Evolutionary conservation across 805 yeast species (phyloP), one percentile per base, ranked within the genome.

Genomic region (Yarrowia deformans): DNA sequence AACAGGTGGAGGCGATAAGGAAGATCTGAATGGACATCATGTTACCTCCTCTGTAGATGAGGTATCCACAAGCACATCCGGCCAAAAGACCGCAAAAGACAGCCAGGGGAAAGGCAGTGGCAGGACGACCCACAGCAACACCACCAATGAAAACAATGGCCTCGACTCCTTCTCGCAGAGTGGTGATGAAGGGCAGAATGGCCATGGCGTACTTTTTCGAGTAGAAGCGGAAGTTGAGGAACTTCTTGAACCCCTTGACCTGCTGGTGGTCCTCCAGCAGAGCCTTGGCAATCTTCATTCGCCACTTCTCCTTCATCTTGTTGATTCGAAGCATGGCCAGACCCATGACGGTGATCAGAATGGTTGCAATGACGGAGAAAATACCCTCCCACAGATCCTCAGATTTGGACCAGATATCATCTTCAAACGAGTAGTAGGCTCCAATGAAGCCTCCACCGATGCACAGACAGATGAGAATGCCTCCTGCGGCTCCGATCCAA

Each of bases 371-470:
- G 73, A 94, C 81, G 81, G 96, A 91, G 77, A 94, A 93, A 70
- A 91, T 83, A 82, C 98, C 98, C 84, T 94, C 99, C 98, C 98
- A 94, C 70, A 94, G 79, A 79, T 94, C 98, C 79, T 94, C 99
- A 18, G 97, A 87, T 16, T 79, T 77, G 68, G 94, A 84, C 90
- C 97, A 94, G 72, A 94, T 85, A 84, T 94, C 97, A 68, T 86
- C 86, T 72, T 89, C 88, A 66, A 90, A 83, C 46, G 90, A 81
- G 78, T 94, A 94, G 82, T 91, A 94, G 39, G 92, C 93, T 79
- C 97, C 99, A 77, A 94, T 93, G 81, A 94, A 93, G 69, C 92
- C 97, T 81, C 90, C 89, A 79, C 99, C 99, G 72, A 94, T 82
- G 68, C 86, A 84, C 67, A 94, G 75, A 89, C 98, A 94, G 66